These are phyloP conservation scores for Gossypium australe DNA, from an alignment of 345 rosid genomes.

Conservation along the genomic window DNA sequence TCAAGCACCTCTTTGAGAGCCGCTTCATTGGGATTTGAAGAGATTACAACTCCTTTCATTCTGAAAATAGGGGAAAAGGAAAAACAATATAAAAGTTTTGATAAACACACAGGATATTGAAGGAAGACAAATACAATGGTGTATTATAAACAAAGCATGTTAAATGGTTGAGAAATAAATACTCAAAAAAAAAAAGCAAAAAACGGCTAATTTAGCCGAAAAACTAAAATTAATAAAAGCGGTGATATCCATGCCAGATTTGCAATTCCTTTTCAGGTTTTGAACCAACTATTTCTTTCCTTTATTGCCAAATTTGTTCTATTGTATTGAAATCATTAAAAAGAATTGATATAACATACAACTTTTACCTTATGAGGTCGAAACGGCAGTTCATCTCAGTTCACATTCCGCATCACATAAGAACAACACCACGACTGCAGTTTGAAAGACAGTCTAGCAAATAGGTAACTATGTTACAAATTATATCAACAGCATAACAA, in stretches of 20 bases:
- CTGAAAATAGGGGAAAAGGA: background rate
- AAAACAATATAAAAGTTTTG: background rate
- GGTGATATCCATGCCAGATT: background rate
- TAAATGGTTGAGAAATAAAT: background rate
- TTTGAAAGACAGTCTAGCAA: background rate
- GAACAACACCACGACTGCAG: background rate
- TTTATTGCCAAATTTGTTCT: background rate
- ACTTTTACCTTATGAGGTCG: background rate
- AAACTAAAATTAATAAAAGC: background rate
- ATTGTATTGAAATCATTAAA: background rate
- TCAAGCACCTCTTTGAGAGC: constrained; percentile 28
- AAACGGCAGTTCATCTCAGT: background rate
- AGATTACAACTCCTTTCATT: constrained; percentile 23
- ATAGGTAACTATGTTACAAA: too few relatives aligned
- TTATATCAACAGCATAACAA: background rate
- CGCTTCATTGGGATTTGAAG: constrained; percentile 29
- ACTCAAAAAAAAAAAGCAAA: background rate
- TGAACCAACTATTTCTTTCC: background rate
- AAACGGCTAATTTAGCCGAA: background rate
- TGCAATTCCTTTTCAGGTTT: background rate
- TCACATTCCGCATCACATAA: background rate
- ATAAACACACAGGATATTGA: background rate
- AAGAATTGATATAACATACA: background rate
- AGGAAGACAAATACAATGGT: constrained; percentile 1
- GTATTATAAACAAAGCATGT: background rate